Evolutionary conservation across 768 basidiomycete genomes (phyloP), one percentile per base, ranked within the genome.

Genomic region (Auriscalpium vulgare): DNA sequence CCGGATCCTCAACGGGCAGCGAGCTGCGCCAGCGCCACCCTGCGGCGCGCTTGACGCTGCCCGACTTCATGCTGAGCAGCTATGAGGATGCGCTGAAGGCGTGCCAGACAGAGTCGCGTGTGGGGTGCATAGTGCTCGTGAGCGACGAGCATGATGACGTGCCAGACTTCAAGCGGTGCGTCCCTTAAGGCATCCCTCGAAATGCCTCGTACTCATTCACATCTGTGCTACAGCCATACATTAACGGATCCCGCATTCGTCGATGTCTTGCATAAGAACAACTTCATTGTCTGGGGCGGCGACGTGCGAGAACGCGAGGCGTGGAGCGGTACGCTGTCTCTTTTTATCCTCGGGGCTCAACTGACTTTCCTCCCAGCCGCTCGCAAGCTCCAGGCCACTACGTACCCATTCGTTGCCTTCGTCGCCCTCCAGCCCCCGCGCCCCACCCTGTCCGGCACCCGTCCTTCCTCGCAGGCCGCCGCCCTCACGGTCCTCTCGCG

Each of bases 331-430:
- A 47, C 47, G 71, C 51, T 16, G 8, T 40, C 51, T n/a, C 19
- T 38, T 57, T 17, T 51, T 34, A 16, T 35, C 0, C 1, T 11
- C 1, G 35, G 23, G n/a, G 50, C 10, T 14, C 37, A 8, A 47
- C 47, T 49, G 37, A 34, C 44, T 16, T 37, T 37, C 29, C 40
- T 59, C 14, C n/a, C 72, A 75, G 88, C 73, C 34, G 74, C 83
- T 11, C 81, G 87, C 65, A 90, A 88, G 66, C 74, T 97, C 1
- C 84, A 90, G 65, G 86, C 87, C 2, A 93, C 94, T 1, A 92
- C 94, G 0, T 97, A 88, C 64, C 97, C 95, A 0, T 95, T 95
- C 59, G 77, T 99, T 49, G 90, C 91, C 1, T 99, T 97, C 69
- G 69, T 97, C 49, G 86, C 94, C 1, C 81, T 97, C 49, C 91